Conservation (phyloP, 495 filamentous ascomycete genomes). For the Friedmanniomyces simplex region DNA sequence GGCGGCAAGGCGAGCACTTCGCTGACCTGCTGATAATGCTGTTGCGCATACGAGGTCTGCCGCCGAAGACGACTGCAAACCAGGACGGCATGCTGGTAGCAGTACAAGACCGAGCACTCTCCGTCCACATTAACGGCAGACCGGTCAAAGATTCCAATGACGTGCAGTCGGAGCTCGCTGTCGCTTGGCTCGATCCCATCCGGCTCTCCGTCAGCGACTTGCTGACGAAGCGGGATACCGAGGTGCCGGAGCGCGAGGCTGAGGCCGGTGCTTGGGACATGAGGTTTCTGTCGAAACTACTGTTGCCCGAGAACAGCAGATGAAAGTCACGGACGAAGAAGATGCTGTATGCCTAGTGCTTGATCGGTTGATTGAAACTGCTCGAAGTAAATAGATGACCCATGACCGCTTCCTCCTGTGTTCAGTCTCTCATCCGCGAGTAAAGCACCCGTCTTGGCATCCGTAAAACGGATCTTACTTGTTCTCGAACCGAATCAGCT, state of each 20-base stretch:
- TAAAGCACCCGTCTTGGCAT: no score
- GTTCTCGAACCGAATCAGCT: not conserved
- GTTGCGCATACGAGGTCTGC: slow-evolving; percentile 58
- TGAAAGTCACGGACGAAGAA: no score
- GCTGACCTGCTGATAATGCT: slow-evolving; percentile 65
- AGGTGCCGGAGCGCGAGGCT: not conserved
- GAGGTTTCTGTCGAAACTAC: not conserved
- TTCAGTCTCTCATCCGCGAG: no score
- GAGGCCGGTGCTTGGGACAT: not conserved
- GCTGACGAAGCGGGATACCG: not conserved
- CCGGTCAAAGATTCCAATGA: not conserved
- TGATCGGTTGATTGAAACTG: no score
- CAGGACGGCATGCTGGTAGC: slow-evolving; percentile 2
- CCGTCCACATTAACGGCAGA: not conserved
- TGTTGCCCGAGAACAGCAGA: not conserved
- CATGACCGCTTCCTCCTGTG: no score
- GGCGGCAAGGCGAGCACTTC: slow-evolving; percentile 61
- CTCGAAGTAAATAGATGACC: no score
- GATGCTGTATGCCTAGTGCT: no score
- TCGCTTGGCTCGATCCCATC: not conserved
- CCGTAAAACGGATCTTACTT: no score
- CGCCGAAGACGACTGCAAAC: slow-evolving; percentile 46
- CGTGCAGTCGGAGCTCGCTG: not conserved
- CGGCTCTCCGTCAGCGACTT: not conserved
- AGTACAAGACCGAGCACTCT: not conserved